phyloP scores from a whole-genome alignment of 1,284 basidiomycete genomes.

The Flammula alnicola region DNA sequence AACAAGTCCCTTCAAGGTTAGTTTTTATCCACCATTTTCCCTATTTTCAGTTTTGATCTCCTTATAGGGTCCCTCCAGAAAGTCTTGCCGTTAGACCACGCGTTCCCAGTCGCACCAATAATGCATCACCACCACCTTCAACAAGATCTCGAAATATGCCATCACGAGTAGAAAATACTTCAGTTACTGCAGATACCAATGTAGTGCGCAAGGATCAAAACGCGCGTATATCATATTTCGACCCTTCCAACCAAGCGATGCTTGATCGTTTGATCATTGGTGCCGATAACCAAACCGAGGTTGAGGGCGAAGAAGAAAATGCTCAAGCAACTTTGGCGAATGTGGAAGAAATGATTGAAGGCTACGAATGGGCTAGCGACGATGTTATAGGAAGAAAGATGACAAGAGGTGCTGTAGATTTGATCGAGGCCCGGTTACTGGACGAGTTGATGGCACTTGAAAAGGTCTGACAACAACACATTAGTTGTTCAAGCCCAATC shows the following conservation, averaged over 20 bases:
- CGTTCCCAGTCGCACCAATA: constrained; percentile 24
- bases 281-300: constrained; percentile 44
- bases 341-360: constrained; percentile 98
- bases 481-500: constrained; percentile 8
- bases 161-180: constrained; percentile 20
- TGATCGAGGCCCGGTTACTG: constrained; percentile 84
- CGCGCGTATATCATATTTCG: constrained; percentile 79
- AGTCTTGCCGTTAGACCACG: constrained; percentile 15
- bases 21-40: not conserved
- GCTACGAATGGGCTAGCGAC: constrained; percentile 92
- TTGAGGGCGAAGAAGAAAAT: constrained; percentile 72
- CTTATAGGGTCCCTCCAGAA: constrained; percentile 11
- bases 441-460: constrained; percentile 91
- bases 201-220: constrained; percentile 59
- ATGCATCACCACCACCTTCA: constrained; percentile 37
- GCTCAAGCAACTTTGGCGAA: constrained; percentile 83
- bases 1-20: constrained; percentile 21
- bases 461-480: constrained; percentile 58
- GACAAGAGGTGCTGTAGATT: constrained; percentile 77
- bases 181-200: constrained; percentile 27
- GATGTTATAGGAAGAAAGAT: constrained; percentile 66
- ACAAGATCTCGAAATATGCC: constrained; percentile 28
- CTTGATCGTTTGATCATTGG: constrained; percentile 76
- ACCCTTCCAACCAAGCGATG: constrained; percentile 72
- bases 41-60: not conserved